These are phyloP conservation scores for Tolypocladium guangdongense DNA, from an alignment of 2,329 filamentous ascomycete genomes.

Conservation along the genomic window DNA sequence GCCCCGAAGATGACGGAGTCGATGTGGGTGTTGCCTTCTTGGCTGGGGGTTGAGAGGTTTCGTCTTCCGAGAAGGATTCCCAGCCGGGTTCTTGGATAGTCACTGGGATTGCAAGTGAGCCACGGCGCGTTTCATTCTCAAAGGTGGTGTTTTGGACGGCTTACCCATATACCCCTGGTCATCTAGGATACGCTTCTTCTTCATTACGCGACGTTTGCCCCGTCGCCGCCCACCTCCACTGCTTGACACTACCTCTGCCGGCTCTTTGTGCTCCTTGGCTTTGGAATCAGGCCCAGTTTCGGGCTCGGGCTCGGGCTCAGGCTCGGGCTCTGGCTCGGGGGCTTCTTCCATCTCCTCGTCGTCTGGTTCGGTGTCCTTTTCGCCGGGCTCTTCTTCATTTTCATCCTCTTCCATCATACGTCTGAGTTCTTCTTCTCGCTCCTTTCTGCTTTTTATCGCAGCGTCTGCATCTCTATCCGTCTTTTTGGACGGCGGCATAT, in stretches of 20 bases:
- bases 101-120: slow-evolving; percentile 37
- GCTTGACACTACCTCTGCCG: slow-evolving; percentile 42
- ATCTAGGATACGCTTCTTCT: slow-evolving; percentile 78
- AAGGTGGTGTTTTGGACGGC: slow-evolving; percentile 14
- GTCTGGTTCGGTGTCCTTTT: slow-evolving; percentile 23
- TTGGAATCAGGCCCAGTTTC: slow-evolving; percentile 19
- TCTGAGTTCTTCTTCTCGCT: slow-evolving; percentile 27
- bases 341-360: slow-evolving; percentile 31
- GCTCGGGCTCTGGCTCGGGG: slow-evolving; percentile 25
- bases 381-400: slow-evolving; percentile 39
- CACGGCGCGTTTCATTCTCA: not conserved
- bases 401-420: slow-evolving; percentile 42
- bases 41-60: slow-evolving; percentile 40
- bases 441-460: slow-evolving; percentile 17
- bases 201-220: slow-evolving; percentile 70
- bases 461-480: slow-evolving; percentile 13
- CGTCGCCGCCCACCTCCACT: slow-evolving; percentile 52
- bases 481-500: slow-evolving; percentile 17
- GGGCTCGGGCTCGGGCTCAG: slow-evolving; percentile 23
- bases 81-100: slow-evolving; percentile 75
- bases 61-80: slow-evolving; percentile 92
- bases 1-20: slow-evolving; percentile 33
- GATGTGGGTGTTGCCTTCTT: slow-evolving; percentile 42
- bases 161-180: slow-evolving; percentile 82
- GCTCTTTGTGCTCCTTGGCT: slow-evolving; percentile 29